These are phyloP conservation scores for Collybia sordida DNA, from an alignment of 768 basidiomycete species.

Conservation along the genomic window DNA sequence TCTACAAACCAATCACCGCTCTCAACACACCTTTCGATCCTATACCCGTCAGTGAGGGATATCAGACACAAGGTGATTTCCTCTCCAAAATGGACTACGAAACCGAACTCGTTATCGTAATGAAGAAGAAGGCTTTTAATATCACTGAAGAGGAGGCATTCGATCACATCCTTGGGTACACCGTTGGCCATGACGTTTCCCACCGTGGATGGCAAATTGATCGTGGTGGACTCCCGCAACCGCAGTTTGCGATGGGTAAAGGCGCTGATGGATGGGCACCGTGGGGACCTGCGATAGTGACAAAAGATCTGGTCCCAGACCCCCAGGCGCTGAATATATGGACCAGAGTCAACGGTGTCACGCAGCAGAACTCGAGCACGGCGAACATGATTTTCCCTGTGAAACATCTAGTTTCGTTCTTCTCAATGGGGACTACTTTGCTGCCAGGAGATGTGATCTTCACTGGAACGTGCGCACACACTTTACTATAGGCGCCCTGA, in stretches of 20 bases:
- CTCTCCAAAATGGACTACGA: slow-evolving; percentile 39
- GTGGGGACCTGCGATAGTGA: slow-evolving; percentile 37
- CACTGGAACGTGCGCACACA: slow-evolving; percentile 33
- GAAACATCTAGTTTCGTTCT: slow-evolving; percentile 35
- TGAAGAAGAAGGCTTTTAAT: slow-evolving; percentile 38
- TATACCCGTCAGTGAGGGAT: slow-evolving; percentile 34
- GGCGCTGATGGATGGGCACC: slow-evolving; percentile 42
- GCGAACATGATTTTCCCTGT: slow-evolving; percentile 41
- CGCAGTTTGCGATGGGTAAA: slow-evolving; percentile 41
- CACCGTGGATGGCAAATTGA: slow-evolving; percentile 42
- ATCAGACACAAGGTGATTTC: slow-evolving; percentile 36
- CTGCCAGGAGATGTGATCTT: slow-evolving; percentile 41
- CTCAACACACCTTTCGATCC: slow-evolving; percentile 34
- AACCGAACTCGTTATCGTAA: slow-evolving; percentile 39
- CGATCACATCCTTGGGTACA: slow-evolving; percentile 39
- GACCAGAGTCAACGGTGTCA: slow-evolving; percentile 38
- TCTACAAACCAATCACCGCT: slow-evolving; percentile 35
- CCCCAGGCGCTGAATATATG: slow-evolving; percentile 35
- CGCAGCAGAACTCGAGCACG: slow-evolving; percentile 34
- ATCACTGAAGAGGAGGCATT: slow-evolving; percentile 39
- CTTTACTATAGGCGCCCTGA: not conserved
- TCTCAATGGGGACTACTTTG: slow-evolving; percentile 41
- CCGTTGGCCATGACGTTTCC: slow-evolving; percentile 37
- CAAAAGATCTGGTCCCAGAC: slow-evolving; percentile 32
- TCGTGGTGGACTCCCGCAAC: slow-evolving; percentile 37